Evolutionary conservation across 2,329 filamentous ascomycete species (phyloP), one percentile per base, ranked within the genome.

Genomic region (Aspergillus pseudonomiae): DNA sequence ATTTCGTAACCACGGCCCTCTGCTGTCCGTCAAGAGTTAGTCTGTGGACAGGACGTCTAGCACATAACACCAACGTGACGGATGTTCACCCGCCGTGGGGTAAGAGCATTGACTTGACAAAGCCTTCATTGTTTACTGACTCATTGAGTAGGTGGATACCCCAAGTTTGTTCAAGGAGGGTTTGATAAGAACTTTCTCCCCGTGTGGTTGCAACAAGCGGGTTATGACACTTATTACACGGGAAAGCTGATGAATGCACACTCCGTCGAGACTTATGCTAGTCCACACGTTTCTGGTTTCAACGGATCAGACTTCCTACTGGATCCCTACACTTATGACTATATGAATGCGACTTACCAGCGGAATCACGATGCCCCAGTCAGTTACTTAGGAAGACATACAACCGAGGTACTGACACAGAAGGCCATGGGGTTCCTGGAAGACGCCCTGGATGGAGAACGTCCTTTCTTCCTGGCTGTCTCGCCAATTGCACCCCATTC

Each of bases 61-160:
- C 89, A 0, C 89, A 92, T 68, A 91, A 91, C 67, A 91, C 88
- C 0, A 91, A 91, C 66, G 87, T 91, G 1, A 91, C 89, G 0
- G 82, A 85, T 70, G 81, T 86, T 0, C 74, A 73, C 1, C 76
- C 86, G 55, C 85, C 84, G 12, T 85, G 85, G 63, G 84, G 82
- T 83, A 75, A 63, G 74, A 54, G 10, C 36, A 24, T 60, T 21
- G 21, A 2, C 19, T 30, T 5, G 14, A 50, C 21, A 32, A 36
- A 4, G 3, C 30, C 7, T 9, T 24, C n/a, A 54, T 7, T 16
- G 45, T 28, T 41, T 41, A 19, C 36, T 41, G 16, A 41, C 16
- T 1, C 16, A 19, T 41, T 4, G 11, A 11, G 24, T 14, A 78
- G 77, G 72, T 3, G 74, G 79, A 9, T 85, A 83, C 64, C 82